Conservation (phyloP, 192 early-diverging fungal species). For the Coemansia umbellata region DNA sequence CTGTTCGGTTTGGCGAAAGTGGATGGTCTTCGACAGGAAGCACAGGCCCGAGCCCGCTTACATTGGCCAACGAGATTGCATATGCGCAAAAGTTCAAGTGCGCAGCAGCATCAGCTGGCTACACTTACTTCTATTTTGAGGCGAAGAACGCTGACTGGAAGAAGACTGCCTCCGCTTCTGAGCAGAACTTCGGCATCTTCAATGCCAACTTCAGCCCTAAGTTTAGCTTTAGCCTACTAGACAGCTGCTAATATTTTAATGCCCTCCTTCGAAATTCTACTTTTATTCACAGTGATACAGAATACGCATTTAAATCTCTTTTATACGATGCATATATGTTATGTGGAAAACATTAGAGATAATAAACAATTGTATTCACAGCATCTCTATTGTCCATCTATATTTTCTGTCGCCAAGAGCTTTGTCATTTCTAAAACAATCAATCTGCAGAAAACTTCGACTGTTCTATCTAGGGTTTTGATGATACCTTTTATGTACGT, state of each 20-base stretch:
- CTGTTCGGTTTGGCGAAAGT: constrained; percentile 34
- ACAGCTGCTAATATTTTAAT: constrained; percentile 10
- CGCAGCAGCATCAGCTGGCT: constrained; percentile 13
- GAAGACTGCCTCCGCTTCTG: constrained; percentile 8
- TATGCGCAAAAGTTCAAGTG: constrained; percentile 42
- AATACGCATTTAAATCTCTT: too few relatives aligned
- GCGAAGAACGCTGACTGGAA: constrained; percentile 51
- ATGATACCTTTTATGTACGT: too few relatives aligned
- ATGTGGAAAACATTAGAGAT: too few relatives aligned
- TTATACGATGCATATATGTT: too few relatives aligned
- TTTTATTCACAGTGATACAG: too few relatives aligned
- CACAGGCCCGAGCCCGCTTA: constrained; percentile 33
- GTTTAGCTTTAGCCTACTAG: constrained; percentile 29
- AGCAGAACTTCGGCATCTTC: constrained; percentile 49
- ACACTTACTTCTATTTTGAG: constrained; percentile 51
- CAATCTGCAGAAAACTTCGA: too few relatives aligned
- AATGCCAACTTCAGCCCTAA: constrained; percentile 15
- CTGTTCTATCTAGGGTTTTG: too few relatives aligned
- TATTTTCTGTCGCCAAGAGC: too few relatives aligned
- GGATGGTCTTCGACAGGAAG: constrained; percentile 43
- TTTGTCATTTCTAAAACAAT: too few relatives aligned
- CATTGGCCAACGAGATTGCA: constrained; percentile 23
- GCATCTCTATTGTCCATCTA: too few relatives aligned
- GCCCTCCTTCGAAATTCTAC: neutral
- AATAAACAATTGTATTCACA: too few relatives aligned